Base-by-base conservation (phyloP, 2,329 filamentous ascomycete genomes). In the Diplodia sapinea region DNA sequence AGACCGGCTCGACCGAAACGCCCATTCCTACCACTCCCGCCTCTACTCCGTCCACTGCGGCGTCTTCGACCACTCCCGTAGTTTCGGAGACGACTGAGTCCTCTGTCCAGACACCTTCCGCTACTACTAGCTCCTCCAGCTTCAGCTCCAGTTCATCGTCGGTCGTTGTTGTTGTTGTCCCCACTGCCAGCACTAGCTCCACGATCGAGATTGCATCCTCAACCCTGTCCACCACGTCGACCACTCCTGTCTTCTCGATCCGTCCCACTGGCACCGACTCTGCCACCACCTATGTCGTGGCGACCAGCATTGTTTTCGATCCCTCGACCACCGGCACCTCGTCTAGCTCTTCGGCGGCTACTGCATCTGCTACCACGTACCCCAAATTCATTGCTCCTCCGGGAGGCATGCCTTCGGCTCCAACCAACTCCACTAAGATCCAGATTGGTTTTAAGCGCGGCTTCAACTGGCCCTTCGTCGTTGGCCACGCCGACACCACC, bases 391-490 rank as follows among this genome's bases (percentile, higher is more conserved):
- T 97, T 71, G 87, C 89, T 33, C 92, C 93, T 9, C 86, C 88
- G 50, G 84, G 86, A 67, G 86, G 86, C 36, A 83, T 86, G 59
- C 82, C 84, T 23, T 69, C 80, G 4, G 78, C 83, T 20, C 91
- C 92, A 0, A 79, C 83, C 3, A 91, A 91, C 72, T 88, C 87
- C 0, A 88, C 87, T 4, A 80, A 91, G 72, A 89, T 97, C 72
- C 93, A 97, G 76, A 85, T 98, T 70, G 95, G 91, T 40, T 97
- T 98, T 85, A 82, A 87, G 64, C 90, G 88, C 74, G 86, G 87
- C 1, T 85, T 96, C 72, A 94, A 96, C 81, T 99, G 95, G 78
- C 82, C 86, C 9, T 97, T 96, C 75, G 91, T 98, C 33, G 89
- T 90, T 12, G 83, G 82, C 26, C 88, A 90, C 70, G 84, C 88